Base-by-base conservation (phyloP, 768 basidiomycete species). In the Collybiopsis luxurians region DNA sequence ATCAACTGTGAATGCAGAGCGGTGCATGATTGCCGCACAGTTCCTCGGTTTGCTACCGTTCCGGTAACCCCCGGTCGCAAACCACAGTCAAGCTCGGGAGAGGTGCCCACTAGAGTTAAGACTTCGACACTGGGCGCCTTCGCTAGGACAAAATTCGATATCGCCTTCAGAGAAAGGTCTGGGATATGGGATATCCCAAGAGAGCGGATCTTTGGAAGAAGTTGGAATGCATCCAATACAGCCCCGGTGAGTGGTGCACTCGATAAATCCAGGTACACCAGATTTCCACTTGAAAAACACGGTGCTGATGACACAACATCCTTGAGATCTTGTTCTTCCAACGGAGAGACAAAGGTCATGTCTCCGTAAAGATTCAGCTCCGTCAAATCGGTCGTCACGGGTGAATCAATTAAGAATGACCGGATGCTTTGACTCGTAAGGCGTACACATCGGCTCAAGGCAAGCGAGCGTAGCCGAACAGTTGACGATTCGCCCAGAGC, bases 341-440 rank as follows among this genome's bases (percentile, higher is more conserved):
- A 76, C 2, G 90, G 85, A 17, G 86, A 89, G 0, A 83, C 75
- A 71, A 89, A 94, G 0, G 94, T 92, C 70, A 78, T 79, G 66
- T 97, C 95, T 26, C 93, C 94, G 64, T 92, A 97, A 4, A 99
- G 80, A 56, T 90, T 91, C 30, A 99, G 79, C 66, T 98, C 92
- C 34, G 73, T 77, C 52, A 95, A 74, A 40, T 78, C 75, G 31
- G 70, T 69, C 2, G 88, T 82, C 4, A 84, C 86, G 0, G 82
- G 82, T 1, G 90, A 86, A 26, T 82, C 71, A 42, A 90, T 69
- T 50, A 97, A 75, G 72, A 97, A 87, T 24, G 80, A 70, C 47
- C 81, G 82, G 66, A 98, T 84, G 46, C 90, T 85, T 57, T 85
- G 81, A 58, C 92, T 85, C 0, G 91, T 89, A 31, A 98, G 75